Evolutionary conservation across 176 grass and related monocot genomes (phyloP), one percentile per base, ranked within the genome.

Genomic region (Zea luxurians): DNA sequence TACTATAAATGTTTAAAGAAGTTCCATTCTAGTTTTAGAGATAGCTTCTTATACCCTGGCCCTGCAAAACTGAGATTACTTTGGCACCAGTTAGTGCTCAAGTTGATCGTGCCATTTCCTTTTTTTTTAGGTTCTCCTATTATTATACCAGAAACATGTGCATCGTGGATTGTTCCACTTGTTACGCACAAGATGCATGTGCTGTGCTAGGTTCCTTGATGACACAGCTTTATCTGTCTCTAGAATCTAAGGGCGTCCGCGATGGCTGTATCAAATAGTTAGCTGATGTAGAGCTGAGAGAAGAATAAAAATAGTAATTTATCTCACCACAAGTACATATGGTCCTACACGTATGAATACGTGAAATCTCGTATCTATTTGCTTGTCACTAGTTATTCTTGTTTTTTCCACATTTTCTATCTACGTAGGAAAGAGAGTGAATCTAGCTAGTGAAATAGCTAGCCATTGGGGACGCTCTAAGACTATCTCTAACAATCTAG

Each of bases 201-300:
- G 81, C 60, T 67, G 42, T 87, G 67, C 73, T 87, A 72, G 38
- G 64, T 45, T 76, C 73, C 20, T 58, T 84, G 77, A 41, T 84
- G 48, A 84, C 71, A 63, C 71, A 76, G 7, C 49, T 70, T 35
- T 70, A 64, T 75, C 48, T 83, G 37, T 44, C 61, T 40, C 46
- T 80, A 64, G 53, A 80, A 75, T 83, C 80, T 68, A 69, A 76
- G 47, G 64, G 47, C 16, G 41, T 83, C 27, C 27, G 27, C 27
- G 1, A 27, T 27, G 27, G 1, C 27, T 27, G 1, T 27, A 0
- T 27, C 27, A 27, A 1, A 27, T 27, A 27, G 27, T 27, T 27
- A 27, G 27, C 1, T 27, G 27, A 27, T 27, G 27, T 27, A 1
- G 27, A 27, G 27, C 27, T 27, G 27, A 27, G 27, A 27, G 27